Evolutionary conservation across 2,329 filamentous ascomycete species (phyloP).

Genomic region (Penicillium sp.): DNA sequence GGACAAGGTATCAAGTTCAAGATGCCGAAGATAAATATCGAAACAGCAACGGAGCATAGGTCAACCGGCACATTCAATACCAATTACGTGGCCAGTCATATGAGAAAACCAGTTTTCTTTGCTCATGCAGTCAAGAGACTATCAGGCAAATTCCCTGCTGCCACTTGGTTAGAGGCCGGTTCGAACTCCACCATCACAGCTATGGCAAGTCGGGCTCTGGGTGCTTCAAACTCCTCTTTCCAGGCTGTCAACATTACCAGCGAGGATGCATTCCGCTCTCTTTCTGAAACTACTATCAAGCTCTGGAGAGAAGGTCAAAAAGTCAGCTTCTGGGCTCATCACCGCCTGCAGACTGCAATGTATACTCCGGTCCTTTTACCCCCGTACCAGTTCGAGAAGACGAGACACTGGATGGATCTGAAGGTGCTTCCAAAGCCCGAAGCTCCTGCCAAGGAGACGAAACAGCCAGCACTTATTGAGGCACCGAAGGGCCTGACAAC

Average conservation of each 20-base stretch:
- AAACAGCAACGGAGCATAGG: conserved; percentile 17
- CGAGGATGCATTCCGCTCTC: conserved; percentile 5
- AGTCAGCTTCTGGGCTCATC: conserved; percentile 42
- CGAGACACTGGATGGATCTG: conserved; percentile 40
- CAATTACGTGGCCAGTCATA: conserved; percentile 30
- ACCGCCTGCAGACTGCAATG: conserved; percentile 25
- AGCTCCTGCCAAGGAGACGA: neutral
- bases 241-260: conserved; percentile 18
- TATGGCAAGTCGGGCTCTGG: conserved; percentile 34
- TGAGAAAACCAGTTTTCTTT: conserved; percentile 49
- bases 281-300: conserved; percentile 29
- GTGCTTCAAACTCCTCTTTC: conserved; percentile 3
- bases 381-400: conserved; percentile 49
- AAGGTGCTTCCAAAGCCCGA: neutral
- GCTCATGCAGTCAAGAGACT: conserved; percentile 44
- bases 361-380: conserved; percentile 37
- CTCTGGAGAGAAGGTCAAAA: conserved; percentile 45
- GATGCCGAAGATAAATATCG: conserved; percentile 30
- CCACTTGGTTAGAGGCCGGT: conserved; percentile 46
- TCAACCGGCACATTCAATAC: neutral
- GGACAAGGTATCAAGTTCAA: neutral
- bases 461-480: neutral
- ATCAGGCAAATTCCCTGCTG: conserved; percentile 10
- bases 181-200: conserved; percentile 36
- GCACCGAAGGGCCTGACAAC: neutral